These are phyloP conservation scores for Telopea speciosissima DNA, from an alignment of 177 flowering plant species.

Conservation along the genomic window DNA sequence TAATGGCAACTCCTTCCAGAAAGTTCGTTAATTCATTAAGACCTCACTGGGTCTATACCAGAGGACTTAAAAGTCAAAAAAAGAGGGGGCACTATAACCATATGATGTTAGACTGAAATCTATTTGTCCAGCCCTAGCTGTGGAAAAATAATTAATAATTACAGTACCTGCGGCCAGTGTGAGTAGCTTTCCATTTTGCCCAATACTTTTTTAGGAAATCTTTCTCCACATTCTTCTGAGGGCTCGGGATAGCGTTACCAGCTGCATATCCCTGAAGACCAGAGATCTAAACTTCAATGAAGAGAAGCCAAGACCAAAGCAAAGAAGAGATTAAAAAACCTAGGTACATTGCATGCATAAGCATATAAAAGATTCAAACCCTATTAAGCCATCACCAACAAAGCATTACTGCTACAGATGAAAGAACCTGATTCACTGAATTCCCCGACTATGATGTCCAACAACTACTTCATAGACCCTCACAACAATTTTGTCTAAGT, in stretches of 20 bases:
- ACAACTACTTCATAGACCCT: not conserved
- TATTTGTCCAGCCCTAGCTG: not conserved
- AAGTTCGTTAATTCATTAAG: no score
- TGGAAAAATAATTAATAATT: not conserved
- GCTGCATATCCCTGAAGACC: slow-evolving; percentile 89
- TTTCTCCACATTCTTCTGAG: slow-evolving; percentile 90
- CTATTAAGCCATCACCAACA: no score
- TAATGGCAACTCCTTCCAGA: no score
- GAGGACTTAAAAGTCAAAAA: no score
- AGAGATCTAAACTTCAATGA: not conserved
- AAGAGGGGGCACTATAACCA: not conserved
- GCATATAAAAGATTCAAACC: not conserved
- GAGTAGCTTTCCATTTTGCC: slow-evolving; percentile 92
- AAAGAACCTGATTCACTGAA: not conserved
- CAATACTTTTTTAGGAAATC: slow-evolving; percentile 80
- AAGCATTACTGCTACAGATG: no score
- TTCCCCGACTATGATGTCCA: not conserved
- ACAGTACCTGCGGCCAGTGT: slow-evolving; percentile 80
- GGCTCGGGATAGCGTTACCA: slow-evolving; percentile 88
- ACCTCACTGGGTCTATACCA: no score
- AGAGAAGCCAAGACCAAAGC: not conserved
- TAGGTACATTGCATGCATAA: not conserved
- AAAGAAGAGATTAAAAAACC: not conserved
- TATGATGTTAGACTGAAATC: not conserved
- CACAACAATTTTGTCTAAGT: not conserved